Percentiles rank a stretch among this genome's conserved stretches.
Conservation (phyloP, 176 grass and related monocot genomes). For the Miscanthus lutarioriparius region DNA sequence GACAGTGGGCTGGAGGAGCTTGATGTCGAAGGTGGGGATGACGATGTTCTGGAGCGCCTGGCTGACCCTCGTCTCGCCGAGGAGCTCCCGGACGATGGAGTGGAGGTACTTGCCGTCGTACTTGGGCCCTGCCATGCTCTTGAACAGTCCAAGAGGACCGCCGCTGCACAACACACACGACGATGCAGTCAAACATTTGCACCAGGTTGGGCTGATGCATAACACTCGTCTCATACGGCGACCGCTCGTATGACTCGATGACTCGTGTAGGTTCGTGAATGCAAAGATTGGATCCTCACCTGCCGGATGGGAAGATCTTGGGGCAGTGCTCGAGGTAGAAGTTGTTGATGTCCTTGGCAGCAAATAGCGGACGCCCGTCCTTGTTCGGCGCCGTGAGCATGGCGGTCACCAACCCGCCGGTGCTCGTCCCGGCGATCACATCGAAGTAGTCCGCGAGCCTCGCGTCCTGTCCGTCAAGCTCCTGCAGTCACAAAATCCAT, state of each 20-base stretch:
- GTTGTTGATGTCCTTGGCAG: conserved; percentile 46
- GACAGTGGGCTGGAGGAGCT: conserved; percentile 46
- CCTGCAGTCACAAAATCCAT: background rate
- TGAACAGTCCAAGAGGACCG: background rate
- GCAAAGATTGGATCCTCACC: background rate
- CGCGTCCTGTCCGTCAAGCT: background rate
- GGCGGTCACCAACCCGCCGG: conserved; percentile 42
- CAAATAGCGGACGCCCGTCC: conserved; percentile 19
- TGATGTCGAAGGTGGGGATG: conserved; percentile 69
- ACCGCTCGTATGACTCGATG: no score
- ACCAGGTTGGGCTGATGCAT: no score
- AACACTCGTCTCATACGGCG: no score
- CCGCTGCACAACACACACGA: background rate
- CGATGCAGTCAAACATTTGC: background rate
- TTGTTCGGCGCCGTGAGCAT: conserved; percentile 43
- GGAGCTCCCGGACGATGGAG: conserved; percentile 13
- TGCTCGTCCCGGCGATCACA: conserved; percentile 72
- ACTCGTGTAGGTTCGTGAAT: no score
- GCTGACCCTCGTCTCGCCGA: conserved; percentile 20
- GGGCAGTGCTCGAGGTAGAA: conserved; percentile 49
- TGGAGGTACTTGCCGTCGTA: conserved; percentile 47
- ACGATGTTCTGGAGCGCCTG: conserved; percentile 34
- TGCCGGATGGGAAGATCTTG: conserved; percentile 33
- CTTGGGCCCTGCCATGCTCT: conserved; percentile 8
- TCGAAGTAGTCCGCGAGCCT: conserved; percentile 76